phyloP scores from a whole-genome alignment of 1,139 yeast species.

The Candida neerlandica region DNA sequence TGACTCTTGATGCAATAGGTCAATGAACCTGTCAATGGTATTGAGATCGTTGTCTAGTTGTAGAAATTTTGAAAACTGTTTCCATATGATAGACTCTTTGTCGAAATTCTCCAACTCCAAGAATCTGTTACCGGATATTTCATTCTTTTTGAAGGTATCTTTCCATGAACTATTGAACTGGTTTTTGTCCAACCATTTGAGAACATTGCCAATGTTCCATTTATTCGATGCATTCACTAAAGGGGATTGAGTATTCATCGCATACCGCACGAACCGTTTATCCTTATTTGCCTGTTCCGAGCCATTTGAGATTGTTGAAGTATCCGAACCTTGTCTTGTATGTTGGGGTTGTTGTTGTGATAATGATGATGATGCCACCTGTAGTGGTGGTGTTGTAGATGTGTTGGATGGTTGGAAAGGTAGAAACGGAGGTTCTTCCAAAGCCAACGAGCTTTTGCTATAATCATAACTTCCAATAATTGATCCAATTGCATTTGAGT shows the following conservation, averaged over 20 bases:
- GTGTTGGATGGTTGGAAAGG: not conserved
- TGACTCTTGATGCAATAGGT: conserved; percentile 31
- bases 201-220: conserved; percentile 73
- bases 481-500: conserved; percentile 26
- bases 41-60: conserved; percentile 44
- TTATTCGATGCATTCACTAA: conserved; percentile 24
- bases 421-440: conserved; percentile 1
- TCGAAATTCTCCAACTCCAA: conserved; percentile 72
- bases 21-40: conserved; percentile 58
- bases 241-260: conserved; percentile 42
- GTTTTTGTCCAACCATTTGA: conserved; percentile 66
- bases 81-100: conserved; percentile 50
- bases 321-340: conserved; percentile 40
- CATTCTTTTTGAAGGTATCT: conserved; percentile 58
- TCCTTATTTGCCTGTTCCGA: conserved; percentile 37
- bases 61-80: conserved; percentile 43
- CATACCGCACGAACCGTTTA: conserved; percentile 47
- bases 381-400: conserved; percentile 1
- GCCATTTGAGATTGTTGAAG: conserved; percentile 35
- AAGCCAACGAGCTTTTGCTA: conserved; percentile 26
- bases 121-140: conserved; percentile 65
- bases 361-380: not conserved
- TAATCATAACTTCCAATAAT: conserved; percentile 35
- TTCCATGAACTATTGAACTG: conserved; percentile 76
- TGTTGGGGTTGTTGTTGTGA: conserved; percentile 20